These are phyloP conservation scores for Phoma herbarum DNA, from an alignment of 2,329 filamentous ascomycete genomes.

Conservation along the genomic window DNA sequence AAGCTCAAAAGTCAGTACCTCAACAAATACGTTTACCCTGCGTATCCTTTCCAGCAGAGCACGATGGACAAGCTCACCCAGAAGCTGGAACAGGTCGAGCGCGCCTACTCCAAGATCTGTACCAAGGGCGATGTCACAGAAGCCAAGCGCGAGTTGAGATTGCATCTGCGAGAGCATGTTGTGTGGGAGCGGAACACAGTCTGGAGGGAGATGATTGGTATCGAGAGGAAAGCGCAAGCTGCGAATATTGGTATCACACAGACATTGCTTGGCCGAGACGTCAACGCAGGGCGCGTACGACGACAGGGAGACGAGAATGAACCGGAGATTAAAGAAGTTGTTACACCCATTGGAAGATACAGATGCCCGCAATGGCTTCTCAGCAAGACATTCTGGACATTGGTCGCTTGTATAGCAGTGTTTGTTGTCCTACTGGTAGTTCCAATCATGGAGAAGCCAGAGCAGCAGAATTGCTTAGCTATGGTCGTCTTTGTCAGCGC, in stretches of 20 bases:
- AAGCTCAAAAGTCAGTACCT: slow-evolving; percentile 82
- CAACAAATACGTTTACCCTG: slow-evolving; percentile 73
- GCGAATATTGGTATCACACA: slow-evolving; percentile 83
- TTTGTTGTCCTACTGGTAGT: slow-evolving; percentile 78
- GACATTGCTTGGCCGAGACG: slow-evolving; percentile 79
- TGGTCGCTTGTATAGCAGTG: slow-evolving; percentile 73
- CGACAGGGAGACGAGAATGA: slow-evolving; percentile 86
- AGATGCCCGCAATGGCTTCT: slow-evolving; percentile 82
- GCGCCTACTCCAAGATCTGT: slow-evolving; percentile 80
- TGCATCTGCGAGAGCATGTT: slow-evolving; percentile 94
- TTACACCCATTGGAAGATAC: slow-evolving; percentile 81
- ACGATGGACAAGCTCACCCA: slow-evolving; percentile 76
- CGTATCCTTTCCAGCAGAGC: slow-evolving; percentile 80
- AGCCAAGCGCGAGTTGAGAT: slow-evolving; percentile 84
- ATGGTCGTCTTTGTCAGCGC: slow-evolving; percentile 93
- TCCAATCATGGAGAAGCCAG: slow-evolving; percentile 83
- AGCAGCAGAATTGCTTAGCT: slow-evolving; percentile 96
- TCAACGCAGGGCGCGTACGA: slow-evolving; percentile 71
- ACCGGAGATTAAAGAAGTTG: slow-evolving; percentile 71
- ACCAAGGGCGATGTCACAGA: slow-evolving; percentile 79
- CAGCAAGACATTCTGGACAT: slow-evolving; percentile 79
- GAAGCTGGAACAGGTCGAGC: slow-evolving; percentile 77
- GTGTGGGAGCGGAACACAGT: slow-evolving; percentile 99
- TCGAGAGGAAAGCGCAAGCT: slow-evolving; percentile 93
- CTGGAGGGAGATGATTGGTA: slow-evolving; percentile 98